Conservation (phyloP, 352 stramenopile species). For the Pythium sukuiense region DNA sequence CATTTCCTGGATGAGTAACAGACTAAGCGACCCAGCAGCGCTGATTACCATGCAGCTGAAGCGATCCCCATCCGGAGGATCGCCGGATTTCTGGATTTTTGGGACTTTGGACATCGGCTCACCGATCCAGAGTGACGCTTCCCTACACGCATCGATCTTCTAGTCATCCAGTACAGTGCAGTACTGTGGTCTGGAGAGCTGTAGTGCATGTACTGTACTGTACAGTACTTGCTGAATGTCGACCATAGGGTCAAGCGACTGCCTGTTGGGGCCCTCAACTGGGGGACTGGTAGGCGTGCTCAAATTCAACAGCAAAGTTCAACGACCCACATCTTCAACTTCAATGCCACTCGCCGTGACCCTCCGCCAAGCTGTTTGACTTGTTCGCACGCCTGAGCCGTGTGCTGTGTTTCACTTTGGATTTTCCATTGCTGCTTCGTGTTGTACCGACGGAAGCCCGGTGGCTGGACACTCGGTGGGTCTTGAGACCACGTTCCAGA, state of each 20-base stretch:
- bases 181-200: background rate
- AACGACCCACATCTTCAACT: conserved; percentile 2
- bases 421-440: background rate
- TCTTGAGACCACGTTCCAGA: background rate
- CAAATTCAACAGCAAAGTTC: background rate
- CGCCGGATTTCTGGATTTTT: background rate
- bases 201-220: background rate
- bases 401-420: background rate
- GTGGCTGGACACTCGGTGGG: background rate
- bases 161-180: background rate
- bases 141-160: background rate
- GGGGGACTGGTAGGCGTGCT: background rate
- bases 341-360: background rate
- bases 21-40: background rate
- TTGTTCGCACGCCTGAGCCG: background rate
- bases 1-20: background rate
- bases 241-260: background rate
- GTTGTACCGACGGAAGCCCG: background rate
- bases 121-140: background rate
- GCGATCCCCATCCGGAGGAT: background rate
- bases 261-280: background rate
- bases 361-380: background rate
- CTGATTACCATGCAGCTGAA: background rate
- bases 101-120: background rate
- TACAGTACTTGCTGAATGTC: background rate